These are phyloP conservation scores for Vanilla planifolia DNA, from an alignment of 106 monocot genomes.

Conservation along the genomic window DNA sequence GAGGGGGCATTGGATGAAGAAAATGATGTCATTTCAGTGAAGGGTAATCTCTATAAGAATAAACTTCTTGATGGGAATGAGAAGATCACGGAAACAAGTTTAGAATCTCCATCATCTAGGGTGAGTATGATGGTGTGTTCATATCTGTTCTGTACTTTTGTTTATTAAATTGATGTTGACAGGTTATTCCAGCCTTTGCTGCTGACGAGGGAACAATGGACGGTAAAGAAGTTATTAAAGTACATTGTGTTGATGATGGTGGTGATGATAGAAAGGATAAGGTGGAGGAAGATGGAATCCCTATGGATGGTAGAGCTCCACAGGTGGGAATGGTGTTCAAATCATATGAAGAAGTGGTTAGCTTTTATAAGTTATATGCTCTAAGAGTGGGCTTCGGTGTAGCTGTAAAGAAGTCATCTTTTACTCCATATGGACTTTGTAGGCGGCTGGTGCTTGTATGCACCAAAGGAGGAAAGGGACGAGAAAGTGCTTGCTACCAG, in stretches of 20 bases:
- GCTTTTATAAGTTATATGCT: slow-evolving; percentile 53
- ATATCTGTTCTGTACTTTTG: not conserved
- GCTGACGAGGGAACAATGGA: not conserved
- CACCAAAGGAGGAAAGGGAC: slow-evolving; percentile 38
- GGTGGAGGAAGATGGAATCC: slow-evolving; percentile 9
- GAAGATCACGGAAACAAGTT: slow-evolving; percentile 6
- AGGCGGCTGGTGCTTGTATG: slow-evolving; percentile 40
- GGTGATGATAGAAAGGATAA: slow-evolving; percentile 10
- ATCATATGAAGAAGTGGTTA: slow-evolving; percentile 46
- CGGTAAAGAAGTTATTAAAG: slow-evolving; percentile 4
- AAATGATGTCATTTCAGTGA: slow-evolving; percentile 8
- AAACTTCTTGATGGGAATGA: slow-evolving; percentile 10
- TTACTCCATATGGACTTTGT: slow-evolving; percentile 34
- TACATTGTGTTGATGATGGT: not conserved
- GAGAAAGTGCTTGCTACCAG: slow-evolving; percentile 41
- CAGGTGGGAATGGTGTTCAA: slow-evolving; percentile 48
- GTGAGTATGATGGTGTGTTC: slow-evolving; percentile 7
- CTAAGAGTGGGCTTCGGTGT: slow-evolving; percentile 42
- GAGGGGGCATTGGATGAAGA: slow-evolving; percentile 11
- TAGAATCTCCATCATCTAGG: slow-evolving; percentile 13
- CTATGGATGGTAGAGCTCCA: slow-evolving; percentile 29
- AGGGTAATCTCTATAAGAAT: not conserved
- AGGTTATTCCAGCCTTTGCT: slow-evolving; percentile 18
- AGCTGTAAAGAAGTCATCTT: slow-evolving; percentile 46
- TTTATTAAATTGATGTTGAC: not conserved